Evolutionary conservation across 2,329 filamentous ascomycete genomes (phyloP).

Genomic region (Alternaria dauci): DNA sequence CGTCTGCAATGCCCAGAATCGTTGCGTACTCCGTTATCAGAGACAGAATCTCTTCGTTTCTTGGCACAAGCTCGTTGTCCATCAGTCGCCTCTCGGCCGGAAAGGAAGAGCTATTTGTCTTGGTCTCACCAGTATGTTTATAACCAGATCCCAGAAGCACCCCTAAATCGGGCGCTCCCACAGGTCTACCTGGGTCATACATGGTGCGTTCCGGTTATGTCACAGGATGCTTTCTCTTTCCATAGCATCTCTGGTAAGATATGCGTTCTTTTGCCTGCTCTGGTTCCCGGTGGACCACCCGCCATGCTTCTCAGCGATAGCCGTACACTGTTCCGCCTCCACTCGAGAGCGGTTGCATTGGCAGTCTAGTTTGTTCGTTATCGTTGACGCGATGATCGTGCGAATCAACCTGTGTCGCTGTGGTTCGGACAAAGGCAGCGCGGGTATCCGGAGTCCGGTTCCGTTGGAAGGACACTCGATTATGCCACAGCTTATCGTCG

Average conservation of each 20-base stretch:
- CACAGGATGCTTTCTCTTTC: neutral
- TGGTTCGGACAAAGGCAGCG: neutral
- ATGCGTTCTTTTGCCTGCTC: neutral
- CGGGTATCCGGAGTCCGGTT: neutral
- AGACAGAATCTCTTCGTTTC: too few relatives aligned
- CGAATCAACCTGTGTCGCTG: neutral
- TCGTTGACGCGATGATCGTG: neutral
- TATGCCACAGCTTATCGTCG: neutral
- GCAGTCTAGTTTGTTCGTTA: neutral
- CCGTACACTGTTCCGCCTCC: neutral
- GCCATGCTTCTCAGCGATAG: neutral
- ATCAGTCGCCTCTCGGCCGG: neutral
- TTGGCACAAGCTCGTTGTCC: neutral
- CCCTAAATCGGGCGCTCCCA: neutral
- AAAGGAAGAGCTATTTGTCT: neutral
- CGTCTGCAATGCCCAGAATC: neutral
- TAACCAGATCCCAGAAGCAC: neutral
- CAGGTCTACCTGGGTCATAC: accelerated
- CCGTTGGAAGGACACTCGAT: neutral
- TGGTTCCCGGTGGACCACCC: neutral
- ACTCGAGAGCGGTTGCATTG: neutral
- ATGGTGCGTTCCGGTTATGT: neutral
- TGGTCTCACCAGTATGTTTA: neutral
- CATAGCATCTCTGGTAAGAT: neutral
- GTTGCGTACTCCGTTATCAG: neutral